Evolutionary conservation across 1,284 basidiomycete species (phyloP).

Genomic region (Gomphus bonarii): DNA sequence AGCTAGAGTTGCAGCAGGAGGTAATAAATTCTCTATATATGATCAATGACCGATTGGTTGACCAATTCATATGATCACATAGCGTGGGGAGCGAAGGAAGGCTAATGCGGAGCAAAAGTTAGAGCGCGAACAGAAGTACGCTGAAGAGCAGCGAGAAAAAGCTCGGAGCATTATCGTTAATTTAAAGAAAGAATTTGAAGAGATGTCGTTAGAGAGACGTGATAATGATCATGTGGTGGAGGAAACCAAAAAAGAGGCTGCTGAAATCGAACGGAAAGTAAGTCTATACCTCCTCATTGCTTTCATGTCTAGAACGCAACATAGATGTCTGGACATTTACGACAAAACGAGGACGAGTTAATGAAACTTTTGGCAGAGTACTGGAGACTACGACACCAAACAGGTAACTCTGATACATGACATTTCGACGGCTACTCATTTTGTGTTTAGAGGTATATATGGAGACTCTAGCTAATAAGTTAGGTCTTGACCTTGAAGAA

Average conservation of each 20-base stretch:
- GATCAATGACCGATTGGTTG: conserved; percentile 1
- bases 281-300: background rate
- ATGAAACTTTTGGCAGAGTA: conserved; percentile 72
- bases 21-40: conserved; percentile 24
- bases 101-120: conserved; percentile 70
- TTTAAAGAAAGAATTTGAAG: conserved; percentile 64
- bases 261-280: conserved; percentile 54
- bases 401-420: conserved; percentile 38
- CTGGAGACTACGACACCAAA: conserved; percentile 68
- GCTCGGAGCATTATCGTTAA: conserved; percentile 61
- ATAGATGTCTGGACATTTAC: conserved; percentile 67
- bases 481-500: conserved; percentile 45
- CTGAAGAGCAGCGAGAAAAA: conserved; percentile 60
- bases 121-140: conserved; percentile 60
- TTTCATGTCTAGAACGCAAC: background rate
- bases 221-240: conserved; percentile 71
- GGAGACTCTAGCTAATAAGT: conserved; percentile 64
- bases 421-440: conserved; percentile 6
- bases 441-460: conserved; percentile 56
- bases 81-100: conserved; percentile 71
- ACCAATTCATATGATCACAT: conserved; percentile 1
- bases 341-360: conserved; percentile 61
- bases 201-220: conserved; percentile 61
- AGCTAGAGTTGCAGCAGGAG: conserved; percentile 56
- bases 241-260: conserved; percentile 57